Percentiles rank a stretch among this genome's conserved stretches.
Conservation (phyloP, 2,329 filamentous ascomycete species). For the Colletotrichum siamense region DNA sequence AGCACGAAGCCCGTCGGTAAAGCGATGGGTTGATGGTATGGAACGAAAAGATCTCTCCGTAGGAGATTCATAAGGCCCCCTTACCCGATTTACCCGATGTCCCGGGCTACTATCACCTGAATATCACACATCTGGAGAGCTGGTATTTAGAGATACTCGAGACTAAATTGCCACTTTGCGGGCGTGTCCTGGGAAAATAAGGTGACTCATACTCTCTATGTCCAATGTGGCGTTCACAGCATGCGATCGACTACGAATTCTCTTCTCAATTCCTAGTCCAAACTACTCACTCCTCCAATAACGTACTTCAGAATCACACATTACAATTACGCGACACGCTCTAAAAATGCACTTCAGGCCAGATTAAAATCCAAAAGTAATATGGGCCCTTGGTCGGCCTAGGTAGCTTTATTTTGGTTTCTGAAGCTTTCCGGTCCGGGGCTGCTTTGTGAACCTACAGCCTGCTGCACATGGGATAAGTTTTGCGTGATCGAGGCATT, state of each 20-base stretch:
- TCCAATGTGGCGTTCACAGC: background rate
- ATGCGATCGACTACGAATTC: background rate
- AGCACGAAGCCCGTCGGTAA: background rate
- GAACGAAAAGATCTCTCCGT: rapidly evolving
- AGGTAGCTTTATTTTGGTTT: background rate
- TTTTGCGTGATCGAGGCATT: background rate
- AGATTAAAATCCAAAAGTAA: background rate
- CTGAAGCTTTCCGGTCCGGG: background rate
- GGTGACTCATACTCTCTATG: background rate
- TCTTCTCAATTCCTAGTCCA: background rate
- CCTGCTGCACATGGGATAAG: background rate
- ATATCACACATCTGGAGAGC: background rate
- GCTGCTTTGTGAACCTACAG: background rate
- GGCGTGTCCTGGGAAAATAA: background rate
- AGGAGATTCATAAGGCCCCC: background rate
- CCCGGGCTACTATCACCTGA: background rate
- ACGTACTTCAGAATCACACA: background rate
- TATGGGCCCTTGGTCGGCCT: background rate
- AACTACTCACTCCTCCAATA: background rate
- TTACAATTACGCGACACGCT: background rate
- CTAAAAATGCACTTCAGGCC: background rate
- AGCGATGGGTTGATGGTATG: background rate
- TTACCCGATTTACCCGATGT: background rate
- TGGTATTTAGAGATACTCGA: background rate
- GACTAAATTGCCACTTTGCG: background rate